phyloP scores from a whole-genome alignment of 2,329 filamentous ascomycete species.

The Exserohilum turcica region DNA sequence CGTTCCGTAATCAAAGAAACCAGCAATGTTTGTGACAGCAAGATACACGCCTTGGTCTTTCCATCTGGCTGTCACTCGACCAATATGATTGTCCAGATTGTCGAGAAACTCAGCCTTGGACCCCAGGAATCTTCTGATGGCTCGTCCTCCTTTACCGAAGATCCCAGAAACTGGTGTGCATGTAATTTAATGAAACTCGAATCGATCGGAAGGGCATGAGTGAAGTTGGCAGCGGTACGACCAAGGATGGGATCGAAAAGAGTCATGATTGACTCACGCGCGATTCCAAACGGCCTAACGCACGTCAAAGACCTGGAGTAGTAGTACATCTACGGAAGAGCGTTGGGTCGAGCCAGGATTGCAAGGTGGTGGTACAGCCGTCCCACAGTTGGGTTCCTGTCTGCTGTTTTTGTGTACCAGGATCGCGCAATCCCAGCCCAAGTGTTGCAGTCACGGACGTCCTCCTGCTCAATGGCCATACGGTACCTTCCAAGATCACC shows the following conservation, averaged over 20 bases:
- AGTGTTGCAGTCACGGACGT: neutral
- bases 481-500: neutral
- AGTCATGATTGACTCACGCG: constrained; percentile 71
- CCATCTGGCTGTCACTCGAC: constrained; percentile 58
- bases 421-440: neutral
- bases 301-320: constrained; percentile 75
- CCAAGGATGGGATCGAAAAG: constrained; percentile 63
- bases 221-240: constrained; percentile 33
- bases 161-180: constrained; percentile 65
- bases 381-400: neutral
- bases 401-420: neutral
- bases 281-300: constrained; percentile 68
- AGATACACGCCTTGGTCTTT: constrained; percentile 64
- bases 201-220: constrained; percentile 56
- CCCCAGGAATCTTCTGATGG: constrained; percentile 52
- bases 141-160: constrained; percentile 31
- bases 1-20: constrained; percentile 60
- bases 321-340: constrained; percentile 55
- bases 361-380: neutral
- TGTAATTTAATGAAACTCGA: constrained; percentile 67
- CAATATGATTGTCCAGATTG: constrained; percentile 64
- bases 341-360: neutral
- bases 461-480: neutral
- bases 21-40: constrained; percentile 61
- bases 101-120: constrained; percentile 58